Percentiles rank a stretch among this genome's conserved stretches.
These are phyloP conservation scores for Debaryomyces singareniensis DNA, from an alignment of 1,139 yeast genomes.

Conservation along the genomic window DNA sequence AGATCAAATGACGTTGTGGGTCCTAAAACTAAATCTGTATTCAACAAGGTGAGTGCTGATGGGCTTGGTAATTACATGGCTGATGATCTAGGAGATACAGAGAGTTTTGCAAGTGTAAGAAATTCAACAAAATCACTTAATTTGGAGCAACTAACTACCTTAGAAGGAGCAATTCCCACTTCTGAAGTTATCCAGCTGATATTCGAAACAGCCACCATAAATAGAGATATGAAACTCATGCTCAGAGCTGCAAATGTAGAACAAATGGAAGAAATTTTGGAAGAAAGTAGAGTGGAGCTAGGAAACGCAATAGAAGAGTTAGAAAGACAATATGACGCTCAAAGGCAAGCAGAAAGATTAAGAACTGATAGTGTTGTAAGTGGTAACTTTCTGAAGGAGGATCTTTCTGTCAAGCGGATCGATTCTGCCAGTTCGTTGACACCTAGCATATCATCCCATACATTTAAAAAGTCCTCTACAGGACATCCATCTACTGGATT, in stretches of 20 bases:
- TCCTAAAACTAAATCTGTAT: slow-evolving; percentile 31
- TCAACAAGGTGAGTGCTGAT: slow-evolving; percentile 22
- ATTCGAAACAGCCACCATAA: slow-evolving; percentile 53
- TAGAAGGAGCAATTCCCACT: slow-evolving; percentile 46
- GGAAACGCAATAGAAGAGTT: slow-evolving; percentile 10
- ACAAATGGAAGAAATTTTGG: slow-evolving; percentile 44
- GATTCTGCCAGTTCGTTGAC: slow-evolving; percentile 12
- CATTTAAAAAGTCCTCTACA: neutral
- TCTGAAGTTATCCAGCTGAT: slow-evolving; percentile 51
- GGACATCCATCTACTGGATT: neutral
- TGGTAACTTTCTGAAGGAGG: slow-evolving; percentile 54
- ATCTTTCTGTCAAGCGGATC: neutral
- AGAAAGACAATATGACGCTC: neutral
- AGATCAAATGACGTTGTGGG: slow-evolving; percentile 16
- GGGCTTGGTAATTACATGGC: slow-evolving; percentile 3
- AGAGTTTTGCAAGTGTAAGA: slow-evolving; percentile 8
- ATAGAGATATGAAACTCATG: slow-evolving; percentile 59
- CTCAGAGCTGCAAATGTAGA: slow-evolving; percentile 57
- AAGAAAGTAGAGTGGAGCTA: slow-evolving; percentile 26
- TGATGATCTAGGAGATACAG: slow-evolving; percentile 6
- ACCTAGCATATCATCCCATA: slow-evolving; percentile 39
- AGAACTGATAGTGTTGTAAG: slow-evolving; percentile 41
- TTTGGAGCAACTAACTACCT: slow-evolving; percentile 48
- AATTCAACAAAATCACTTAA: slow-evolving; percentile 22
- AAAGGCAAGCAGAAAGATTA: neutral